phyloP scores from a whole-genome alignment of 768 basidiomycete genomes.

The Cystofilobasidium capitatum region DNA sequence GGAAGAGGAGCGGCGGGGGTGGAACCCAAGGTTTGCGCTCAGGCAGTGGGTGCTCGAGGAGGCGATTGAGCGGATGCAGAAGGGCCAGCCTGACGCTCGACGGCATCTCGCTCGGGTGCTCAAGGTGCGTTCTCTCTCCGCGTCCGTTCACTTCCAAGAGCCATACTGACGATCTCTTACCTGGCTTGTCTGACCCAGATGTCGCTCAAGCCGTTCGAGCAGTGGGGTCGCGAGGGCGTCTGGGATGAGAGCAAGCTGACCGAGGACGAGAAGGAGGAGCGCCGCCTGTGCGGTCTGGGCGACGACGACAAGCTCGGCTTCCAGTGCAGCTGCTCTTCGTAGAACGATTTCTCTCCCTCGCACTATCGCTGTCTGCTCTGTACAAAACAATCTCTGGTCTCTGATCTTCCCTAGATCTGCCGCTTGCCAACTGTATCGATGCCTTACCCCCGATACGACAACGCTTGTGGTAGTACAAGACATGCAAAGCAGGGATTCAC shows the following conservation, averaged over 20 bases:
- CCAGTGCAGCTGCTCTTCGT: constrained; percentile 23
- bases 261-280: constrained; percentile 21
- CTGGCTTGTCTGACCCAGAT: constrained; percentile 50
- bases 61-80: constrained; percentile 65
- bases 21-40: constrained; percentile 83
- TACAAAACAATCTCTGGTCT: background rate
- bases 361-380: too few species aligned
- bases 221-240: constrained; percentile 57
- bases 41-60: constrained; percentile 96
- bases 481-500: background rate
- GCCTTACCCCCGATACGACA: background rate
- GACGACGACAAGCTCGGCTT: constrained; percentile 17
- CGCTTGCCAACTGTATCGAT: constrained; percentile 2
- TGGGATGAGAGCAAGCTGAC: constrained; percentile 2
- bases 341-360: background rate
- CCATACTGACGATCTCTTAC: constrained; percentile 5
- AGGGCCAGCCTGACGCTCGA: constrained; percentile 45
- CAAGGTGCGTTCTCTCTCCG: constrained; percentile 48
- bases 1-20: constrained; percentile 34
- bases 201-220: constrained; percentile 72
- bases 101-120: constrained; percentile 67
- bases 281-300: constrained; percentile 20
- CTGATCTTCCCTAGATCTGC: background rate
- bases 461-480: background rate
- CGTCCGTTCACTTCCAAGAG: background rate